These are phyloP conservation scores for Saccharomycopsis oosterbeekiorum DNA, from an alignment of 805 yeast species.

Conservation along the genomic window DNA sequence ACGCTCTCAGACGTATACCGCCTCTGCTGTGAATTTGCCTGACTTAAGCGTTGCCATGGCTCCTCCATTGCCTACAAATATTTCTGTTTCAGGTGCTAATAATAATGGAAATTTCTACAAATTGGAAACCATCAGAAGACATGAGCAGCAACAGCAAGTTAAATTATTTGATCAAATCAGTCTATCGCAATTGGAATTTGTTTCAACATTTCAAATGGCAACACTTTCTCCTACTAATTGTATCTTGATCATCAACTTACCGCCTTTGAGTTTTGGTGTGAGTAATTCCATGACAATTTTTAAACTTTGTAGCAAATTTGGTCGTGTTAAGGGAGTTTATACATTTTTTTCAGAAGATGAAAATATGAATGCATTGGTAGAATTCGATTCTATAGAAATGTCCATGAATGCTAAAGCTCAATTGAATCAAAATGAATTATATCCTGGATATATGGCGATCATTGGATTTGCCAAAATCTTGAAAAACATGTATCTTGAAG, in stretches of 20 bases:
- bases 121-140: slow-evolving; percentile 14
- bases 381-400: slow-evolving; percentile 58
- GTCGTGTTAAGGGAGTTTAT: slow-evolving; percentile 50
- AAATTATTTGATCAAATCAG: slow-evolving; percentile 49
- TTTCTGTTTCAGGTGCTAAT: neutral
- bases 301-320: slow-evolving; percentile 49
- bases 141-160: slow-evolving; percentile 23
- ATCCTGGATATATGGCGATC: slow-evolving; percentile 65
- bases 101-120: slow-evolving; percentile 1
- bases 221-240: slow-evolving; percentile 68
- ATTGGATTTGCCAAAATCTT: slow-evolving; percentile 76
- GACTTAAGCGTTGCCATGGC: slow-evolving; percentile 24
- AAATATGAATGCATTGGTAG: slow-evolving; percentile 48
- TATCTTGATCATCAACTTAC: slow-evolving; percentile 71
- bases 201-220: slow-evolving; percentile 65
- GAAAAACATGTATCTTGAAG: slow-evolving; percentile 7
- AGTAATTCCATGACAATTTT: slow-evolving; percentile 47
- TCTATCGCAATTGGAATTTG: slow-evolving; percentile 46
- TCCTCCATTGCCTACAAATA: slow-evolving; percentile 12
- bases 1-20: slow-evolving; percentile 30
- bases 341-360: slow-evolving; percentile 31
- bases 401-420: slow-evolving; percentile 74
- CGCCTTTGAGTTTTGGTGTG: slow-evolving; percentile 40
- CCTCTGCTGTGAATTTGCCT: neutral
- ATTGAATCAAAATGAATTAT: slow-evolving; percentile 73